Evolutionary conservation across 2,329 filamentous ascomycete genomes (phyloP).

Genomic region (Epicoccum nigrum): DNA sequence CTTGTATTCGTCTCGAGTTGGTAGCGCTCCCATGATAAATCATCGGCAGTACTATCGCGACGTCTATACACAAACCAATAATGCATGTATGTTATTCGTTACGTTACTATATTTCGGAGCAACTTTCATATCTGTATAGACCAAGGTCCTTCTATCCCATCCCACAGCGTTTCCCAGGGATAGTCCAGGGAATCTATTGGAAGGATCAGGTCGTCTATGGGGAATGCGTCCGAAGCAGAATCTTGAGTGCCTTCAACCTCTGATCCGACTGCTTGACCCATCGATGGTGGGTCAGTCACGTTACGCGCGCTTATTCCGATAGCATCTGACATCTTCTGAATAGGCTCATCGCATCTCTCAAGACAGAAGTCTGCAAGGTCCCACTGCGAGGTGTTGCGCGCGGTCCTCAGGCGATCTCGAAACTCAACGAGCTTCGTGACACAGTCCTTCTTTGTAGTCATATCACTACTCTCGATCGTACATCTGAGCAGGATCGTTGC

Average conservation of each 20-base stretch:
- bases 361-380: slow-evolving; percentile 30
- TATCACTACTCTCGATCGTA: slow-evolving; percentile 20
- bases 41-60: no score
- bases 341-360: slow-evolving; percentile 27
- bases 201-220: slow-evolving; percentile 9
- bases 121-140: slow-evolving; percentile 18
- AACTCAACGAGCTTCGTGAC: slow-evolving; percentile 15
- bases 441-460: slow-evolving; percentile 15
- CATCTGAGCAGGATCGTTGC: slow-evolving; percentile 27
- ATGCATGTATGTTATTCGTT: no score
- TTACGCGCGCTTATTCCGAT: slow-evolving; percentile 1
- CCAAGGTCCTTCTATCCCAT: slow-evolving; percentile 21
- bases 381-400: slow-evolving; percentile 17
- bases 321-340: slow-evolving; percentile 25
- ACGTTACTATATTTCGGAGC: no score
- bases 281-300: not conserved
- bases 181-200: slow-evolving; percentile 23
- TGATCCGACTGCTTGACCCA: not conserved
- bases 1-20: no score
- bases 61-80: no score
- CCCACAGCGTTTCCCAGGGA: slow-evolving; percentile 27
- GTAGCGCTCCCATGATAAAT: no score
- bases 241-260: not conserved
- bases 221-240: not conserved
- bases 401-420: slow-evolving; percentile 13